Evolutionary conservation across 768 basidiomycete genomes (phyloP), one percentile per base, ranked within the genome.

Genomic region (Coprinellus micaceus): DNA sequence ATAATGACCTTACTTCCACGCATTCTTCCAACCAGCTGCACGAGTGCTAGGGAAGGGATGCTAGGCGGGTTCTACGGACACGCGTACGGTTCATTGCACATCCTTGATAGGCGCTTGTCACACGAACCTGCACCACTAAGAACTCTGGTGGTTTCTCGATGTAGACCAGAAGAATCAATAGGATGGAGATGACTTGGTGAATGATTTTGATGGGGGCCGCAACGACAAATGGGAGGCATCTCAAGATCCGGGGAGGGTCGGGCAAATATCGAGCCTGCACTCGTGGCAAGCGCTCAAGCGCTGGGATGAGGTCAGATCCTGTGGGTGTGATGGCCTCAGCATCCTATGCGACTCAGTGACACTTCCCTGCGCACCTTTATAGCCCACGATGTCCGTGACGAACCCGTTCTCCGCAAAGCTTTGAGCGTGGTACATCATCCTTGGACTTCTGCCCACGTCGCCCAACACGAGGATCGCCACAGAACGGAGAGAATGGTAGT

Each of bases 371-470:
- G 61, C 61, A 93, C 96, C 94, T 71, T 77, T 74, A 68, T 97
- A 97, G 15, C 93, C 96, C 54, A 98, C 82, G 17, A 99, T 66
- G 62, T 84, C 82, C 1, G 92, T 93, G 57, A 81, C 73, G 69
- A 91, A 97, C 4, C 79, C 83, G 52, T 85, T 80, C 55, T 86
- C 82, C 37, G 91, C 88, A 66, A 99, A 91, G 66, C 91, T 94
- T 67, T 96, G 85, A 0, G 96, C 89, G 64, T 99, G 97, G 69
- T 98, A 98, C 92, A 98, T 96, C 92, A 98, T 98, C 53, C 97
- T 80, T 11, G 97, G 97, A 67, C 91, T 94, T 56, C 97, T 82
- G 1, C 96, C 97, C 47, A 99, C 85, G 74, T 99, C 97, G 10
- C 97, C 97, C 10, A 99, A 78, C 13, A 99, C 97, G 47, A 98